These are phyloP conservation scores for Diplodia scrobiculata DNA, from an alignment of 2,329 filamentous ascomycete genomes.

Conservation along the genomic window DNA sequence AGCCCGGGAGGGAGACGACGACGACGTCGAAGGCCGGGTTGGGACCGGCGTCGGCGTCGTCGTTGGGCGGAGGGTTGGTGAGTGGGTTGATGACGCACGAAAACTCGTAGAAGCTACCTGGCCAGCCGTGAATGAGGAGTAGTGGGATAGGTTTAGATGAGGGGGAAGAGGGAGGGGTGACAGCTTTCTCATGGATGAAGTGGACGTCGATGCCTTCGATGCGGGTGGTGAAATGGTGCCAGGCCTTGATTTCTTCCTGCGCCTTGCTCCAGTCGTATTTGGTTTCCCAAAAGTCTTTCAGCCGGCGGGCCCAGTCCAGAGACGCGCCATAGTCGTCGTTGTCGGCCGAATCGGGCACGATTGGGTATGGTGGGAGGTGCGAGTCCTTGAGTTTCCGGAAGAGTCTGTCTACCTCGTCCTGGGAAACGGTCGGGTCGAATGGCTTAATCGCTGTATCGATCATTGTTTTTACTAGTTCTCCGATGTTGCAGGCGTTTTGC, in stretches of 20 bases:
- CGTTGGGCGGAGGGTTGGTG: slow-evolving; percentile 35
- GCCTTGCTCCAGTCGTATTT: slow-evolving; percentile 42
- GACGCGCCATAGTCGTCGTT: slow-evolving; percentile 39
- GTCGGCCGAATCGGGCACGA: slow-evolving; percentile 43
- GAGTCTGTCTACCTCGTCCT: slow-evolving; percentile 43
- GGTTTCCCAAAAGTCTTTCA: slow-evolving; percentile 42
- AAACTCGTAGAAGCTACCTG: slow-evolving; percentile 51
- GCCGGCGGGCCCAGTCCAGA: slow-evolving; percentile 41
- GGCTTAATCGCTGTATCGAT: slow-evolving; percentile 36
- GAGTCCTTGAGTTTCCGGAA: slow-evolving; percentile 44
- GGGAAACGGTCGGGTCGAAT: slow-evolving; percentile 42
- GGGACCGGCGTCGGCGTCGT: too few relatives aligned
- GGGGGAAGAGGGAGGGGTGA: slow-evolving; percentile 30
- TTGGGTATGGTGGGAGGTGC: slow-evolving; percentile 38
- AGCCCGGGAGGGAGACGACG: slow-evolving; percentile 60
- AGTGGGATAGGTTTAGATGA: slow-evolving; percentile 44
- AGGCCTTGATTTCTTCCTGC: slow-evolving; percentile 40
- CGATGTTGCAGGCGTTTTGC: too few relatives aligned
- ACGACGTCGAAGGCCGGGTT: slow-evolving; percentile 57
- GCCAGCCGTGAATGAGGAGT: slow-evolving; percentile 51
- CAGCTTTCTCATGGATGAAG: slow-evolving; percentile 45
- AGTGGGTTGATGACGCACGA: slow-evolving; percentile 45
- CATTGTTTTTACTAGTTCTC: not conserved
- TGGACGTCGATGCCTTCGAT: slow-evolving; percentile 44
- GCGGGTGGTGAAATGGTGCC: slow-evolving; percentile 43